A percentile compares a stretch with the other conserved stretches of the same genome.
These are phyloP conservation scores for Phalaenopsis equestris DNA, from an alignment of 106 monocot genomes.

Conservation along the genomic window DNA sequence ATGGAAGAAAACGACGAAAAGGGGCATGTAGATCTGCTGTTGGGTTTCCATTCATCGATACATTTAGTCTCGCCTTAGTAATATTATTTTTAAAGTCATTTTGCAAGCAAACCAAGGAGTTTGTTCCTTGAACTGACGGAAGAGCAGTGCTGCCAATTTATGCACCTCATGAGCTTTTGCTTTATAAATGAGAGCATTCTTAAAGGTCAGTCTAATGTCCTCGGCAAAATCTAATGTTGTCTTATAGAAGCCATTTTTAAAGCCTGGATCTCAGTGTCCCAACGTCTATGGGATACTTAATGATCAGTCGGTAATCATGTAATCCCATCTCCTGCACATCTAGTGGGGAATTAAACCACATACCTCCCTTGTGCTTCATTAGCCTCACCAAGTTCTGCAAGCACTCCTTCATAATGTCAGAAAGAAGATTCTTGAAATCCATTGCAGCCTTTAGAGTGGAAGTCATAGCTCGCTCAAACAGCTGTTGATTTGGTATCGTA, in stretches of 20 bases:
- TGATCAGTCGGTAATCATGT: slow-evolving; percentile 69
- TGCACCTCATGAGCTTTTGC: slow-evolving; percentile 56
- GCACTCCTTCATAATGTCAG: slow-evolving; percentile 57
- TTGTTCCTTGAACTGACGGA: slow-evolving; percentile 39
- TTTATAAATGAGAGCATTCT: slow-evolving; percentile 84
- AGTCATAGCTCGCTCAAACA: not conserved
- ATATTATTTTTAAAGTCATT: no score
- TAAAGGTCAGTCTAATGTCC: slow-evolving; percentile 77
- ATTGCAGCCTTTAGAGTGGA: not conserved
- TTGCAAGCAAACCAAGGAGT: no score
- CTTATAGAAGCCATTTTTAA: slow-evolving; percentile 31
- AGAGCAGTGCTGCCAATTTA: slow-evolving; percentile 35
- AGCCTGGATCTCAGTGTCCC: slow-evolving; percentile 65
- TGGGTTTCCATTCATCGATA: no score
- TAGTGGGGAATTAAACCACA: slow-evolving; percentile 71
- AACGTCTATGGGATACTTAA: slow-evolving; percentile 85
- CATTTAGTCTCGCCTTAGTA: no score
- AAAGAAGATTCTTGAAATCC: slow-evolving; percentile 29
- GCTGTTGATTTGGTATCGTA: not conserved
- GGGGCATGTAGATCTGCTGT: no score
- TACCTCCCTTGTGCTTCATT: slow-evolving; percentile 56
- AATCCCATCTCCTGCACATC: slow-evolving; percentile 59
- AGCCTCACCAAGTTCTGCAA: slow-evolving; percentile 48
- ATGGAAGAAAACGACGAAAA: no score
- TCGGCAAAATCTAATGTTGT: slow-evolving; percentile 49